These are phyloP conservation scores for Cyclocybe cylindracea DNA, from an alignment of 768 basidiomycete species.

Conservation along the genomic window DNA sequence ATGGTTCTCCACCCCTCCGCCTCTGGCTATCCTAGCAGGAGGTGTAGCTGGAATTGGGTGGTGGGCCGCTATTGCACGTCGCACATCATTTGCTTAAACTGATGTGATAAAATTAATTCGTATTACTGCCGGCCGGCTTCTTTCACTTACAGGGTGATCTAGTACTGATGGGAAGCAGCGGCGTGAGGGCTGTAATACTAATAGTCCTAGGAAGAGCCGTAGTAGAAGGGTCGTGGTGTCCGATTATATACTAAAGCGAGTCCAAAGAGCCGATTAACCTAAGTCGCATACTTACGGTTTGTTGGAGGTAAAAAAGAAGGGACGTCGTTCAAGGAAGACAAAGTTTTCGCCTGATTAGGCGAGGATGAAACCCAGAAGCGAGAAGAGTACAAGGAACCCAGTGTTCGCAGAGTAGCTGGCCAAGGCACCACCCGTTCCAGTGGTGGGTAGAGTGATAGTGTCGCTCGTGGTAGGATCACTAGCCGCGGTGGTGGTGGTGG, in stretches of 20 bases:
- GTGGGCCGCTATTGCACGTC: conserved; percentile 37
- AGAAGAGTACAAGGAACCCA: conserved; percentile 27
- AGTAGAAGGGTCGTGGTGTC: too few species aligned
- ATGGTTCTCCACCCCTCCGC: conserved; percentile 40
- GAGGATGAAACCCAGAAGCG: conserved; percentile 24
- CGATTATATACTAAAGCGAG: too few species aligned
- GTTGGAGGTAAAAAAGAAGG: conserved; percentile 11
- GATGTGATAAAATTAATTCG: neutral
- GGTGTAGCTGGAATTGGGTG: conserved; percentile 42
- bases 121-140: neutral
- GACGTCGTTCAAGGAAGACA: conserved; percentile 18
- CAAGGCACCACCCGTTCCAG: conserved; percentile 19
- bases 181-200: too few species aligned
- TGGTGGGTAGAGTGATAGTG: conserved; percentile 19
- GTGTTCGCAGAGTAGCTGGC: conserved; percentile 18
- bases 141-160: neutral
- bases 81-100: neutral
- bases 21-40: conserved; percentile 39
- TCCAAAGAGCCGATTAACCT: neutral
- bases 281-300: neutral
- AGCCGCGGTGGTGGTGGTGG: conserved; percentile 10
- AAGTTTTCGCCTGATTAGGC: conserved; percentile 13
- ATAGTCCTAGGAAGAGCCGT: too few species aligned
- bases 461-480: conserved; percentile 12
- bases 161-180: too few species aligned